Evolutionary conservation across 495 filamentous ascomycete species (phyloP).

Genomic region (Penicillium ochrochloron): DNA sequence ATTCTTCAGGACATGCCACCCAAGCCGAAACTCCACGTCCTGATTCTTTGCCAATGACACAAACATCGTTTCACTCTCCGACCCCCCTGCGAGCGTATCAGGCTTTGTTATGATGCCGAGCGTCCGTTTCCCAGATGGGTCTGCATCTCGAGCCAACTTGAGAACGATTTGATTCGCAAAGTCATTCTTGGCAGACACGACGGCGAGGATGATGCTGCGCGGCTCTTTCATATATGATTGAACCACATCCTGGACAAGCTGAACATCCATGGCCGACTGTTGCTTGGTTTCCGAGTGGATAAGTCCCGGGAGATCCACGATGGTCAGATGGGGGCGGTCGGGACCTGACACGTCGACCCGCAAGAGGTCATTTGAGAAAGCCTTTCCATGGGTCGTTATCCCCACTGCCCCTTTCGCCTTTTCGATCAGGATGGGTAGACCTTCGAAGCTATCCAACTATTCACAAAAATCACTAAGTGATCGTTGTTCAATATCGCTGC

Average conservation of each 20-base stretch:
- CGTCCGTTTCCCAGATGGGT: constrained; percentile 40
- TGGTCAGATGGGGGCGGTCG: constrained; percentile 59
- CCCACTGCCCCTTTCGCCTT: constrained; percentile 59
- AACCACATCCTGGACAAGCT: constrained; percentile 55
- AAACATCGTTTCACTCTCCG: constrained; percentile 54
- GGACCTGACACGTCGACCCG: constrained; percentile 66
- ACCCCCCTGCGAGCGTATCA: constrained; percentile 33
- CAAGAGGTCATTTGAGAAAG: constrained; percentile 64
- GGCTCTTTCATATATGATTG: constrained; percentile 61
- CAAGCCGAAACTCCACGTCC: constrained; percentile 50
- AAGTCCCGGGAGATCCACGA: constrained; percentile 71
- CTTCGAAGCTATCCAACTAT: constrained; percentile 25
- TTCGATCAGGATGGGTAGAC: constrained; percentile 48
- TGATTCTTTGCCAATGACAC: constrained; percentile 53
- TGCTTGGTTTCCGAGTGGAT: constrained; percentile 50
- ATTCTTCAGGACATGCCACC: constrained; percentile 58
- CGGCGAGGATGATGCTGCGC: constrained; percentile 66
- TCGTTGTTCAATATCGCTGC: constrained; percentile 20
- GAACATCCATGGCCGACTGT: constrained; percentile 33
- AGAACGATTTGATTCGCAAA: constrained; percentile 54
- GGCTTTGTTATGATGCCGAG: constrained; percentile 57
- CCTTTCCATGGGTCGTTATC: not conserved
- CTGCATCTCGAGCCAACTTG: constrained; percentile 23
- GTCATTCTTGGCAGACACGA: constrained; percentile 59
- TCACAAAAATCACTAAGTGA: constrained; percentile 19